Evolutionary conservation across 2,329 filamentous ascomycete species (phyloP), one percentile per base, ranked within the genome.

Genomic region (Microdochium trichocladiopsis): DNA sequence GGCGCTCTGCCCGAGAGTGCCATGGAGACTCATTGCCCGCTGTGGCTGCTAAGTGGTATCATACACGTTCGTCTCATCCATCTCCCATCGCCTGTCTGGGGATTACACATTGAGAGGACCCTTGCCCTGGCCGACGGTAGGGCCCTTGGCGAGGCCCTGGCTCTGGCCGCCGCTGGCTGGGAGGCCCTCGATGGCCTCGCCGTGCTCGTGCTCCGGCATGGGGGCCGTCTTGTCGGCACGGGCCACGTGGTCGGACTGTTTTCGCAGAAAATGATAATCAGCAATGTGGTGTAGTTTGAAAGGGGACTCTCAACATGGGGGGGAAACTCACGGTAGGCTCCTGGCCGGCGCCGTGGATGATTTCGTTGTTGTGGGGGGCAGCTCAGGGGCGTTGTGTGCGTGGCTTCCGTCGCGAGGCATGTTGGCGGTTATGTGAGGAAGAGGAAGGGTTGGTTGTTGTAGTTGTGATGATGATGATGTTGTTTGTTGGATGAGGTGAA

Each of bases 201-300:
- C 77, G 52, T 75, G 66, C 53, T 77, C 74, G 4, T 64, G 55
- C 61, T 78, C 70, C 9, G 77, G 77, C 48, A 77, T 58, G 2
- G 69, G 67, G 1, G 76, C 76, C 2, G 73, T 72, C 69, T 79
- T 79, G 63, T 77, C 69, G 14, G 76, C 74, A 52, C 75, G 72
- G 50, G 62, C 58, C 28, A 78, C 74, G 25, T 71, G 69, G 51
- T 60, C 50, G 36, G 55, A 45, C 62, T 63, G n/a, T n/a, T 23
- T 16, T 47, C 31, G 22, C 1, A 12, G 14, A 25, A 36, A 36
- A n/a, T 10, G 31, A 10, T 10, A 10, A n/a, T 36, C n/a, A 36
- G 31, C 31, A n/a, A n/a, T 36, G 31, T 10, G 10, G 31, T 36
- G 10, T n/a, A 10, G n/a, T n/a, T 36, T 36, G 31, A 10, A 36